Evolutionary conservation across 129 eudicot genomes (phyloP).

Genomic region (Tagetes patula): DNA sequence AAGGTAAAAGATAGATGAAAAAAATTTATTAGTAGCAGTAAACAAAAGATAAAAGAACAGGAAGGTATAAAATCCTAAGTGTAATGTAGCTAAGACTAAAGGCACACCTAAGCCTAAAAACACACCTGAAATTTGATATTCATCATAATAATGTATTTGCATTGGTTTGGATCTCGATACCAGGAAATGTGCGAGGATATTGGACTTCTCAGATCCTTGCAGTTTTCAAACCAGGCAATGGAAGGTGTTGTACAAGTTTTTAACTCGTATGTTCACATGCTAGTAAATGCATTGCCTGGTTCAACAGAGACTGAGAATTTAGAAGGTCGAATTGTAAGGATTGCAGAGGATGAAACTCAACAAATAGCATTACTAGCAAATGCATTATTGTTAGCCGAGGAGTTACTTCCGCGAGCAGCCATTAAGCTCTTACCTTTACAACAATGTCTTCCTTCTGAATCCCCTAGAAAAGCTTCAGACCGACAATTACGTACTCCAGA

Average conservation of each 20-base stretch:
- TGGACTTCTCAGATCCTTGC: slow-evolving; percentile 64
- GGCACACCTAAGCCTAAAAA: too few species aligned
- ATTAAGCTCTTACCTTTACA: slow-evolving; percentile 43
- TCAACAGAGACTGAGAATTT: slow-evolving; percentile 69
- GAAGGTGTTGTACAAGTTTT: slow-evolving; percentile 77
- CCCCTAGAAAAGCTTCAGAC: slow-evolving; percentile 49
- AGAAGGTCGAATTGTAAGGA: slow-evolving; percentile 66
- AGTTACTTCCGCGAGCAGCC: slow-evolving; percentile 80
- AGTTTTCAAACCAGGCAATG: slow-evolving; percentile 57
- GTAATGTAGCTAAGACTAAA: too few species aligned
- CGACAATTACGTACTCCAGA: slow-evolving; percentile 64
- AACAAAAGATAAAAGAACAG: too few species aligned
- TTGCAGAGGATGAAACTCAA: slow-evolving; percentile 73
- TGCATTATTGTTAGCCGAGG: slow-evolving; percentile 69
- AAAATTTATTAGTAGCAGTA: too few species aligned
- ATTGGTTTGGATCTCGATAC: slow-evolving; percentile 15
- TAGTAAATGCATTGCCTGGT: slow-evolving; percentile 77
- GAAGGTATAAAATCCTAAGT: too few species aligned
- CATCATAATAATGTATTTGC: not conserved
- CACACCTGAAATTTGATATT: not conserved
- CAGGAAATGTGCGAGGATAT: slow-evolving; percentile 91
- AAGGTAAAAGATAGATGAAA: too few species aligned
- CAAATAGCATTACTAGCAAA: slow-evolving; percentile 79
- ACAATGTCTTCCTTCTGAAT: slow-evolving; percentile 41
- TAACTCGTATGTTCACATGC: slow-evolving; percentile 60